Conservation (phyloP, 345 rosid genomes). For the Salix viminalis region DNA sequence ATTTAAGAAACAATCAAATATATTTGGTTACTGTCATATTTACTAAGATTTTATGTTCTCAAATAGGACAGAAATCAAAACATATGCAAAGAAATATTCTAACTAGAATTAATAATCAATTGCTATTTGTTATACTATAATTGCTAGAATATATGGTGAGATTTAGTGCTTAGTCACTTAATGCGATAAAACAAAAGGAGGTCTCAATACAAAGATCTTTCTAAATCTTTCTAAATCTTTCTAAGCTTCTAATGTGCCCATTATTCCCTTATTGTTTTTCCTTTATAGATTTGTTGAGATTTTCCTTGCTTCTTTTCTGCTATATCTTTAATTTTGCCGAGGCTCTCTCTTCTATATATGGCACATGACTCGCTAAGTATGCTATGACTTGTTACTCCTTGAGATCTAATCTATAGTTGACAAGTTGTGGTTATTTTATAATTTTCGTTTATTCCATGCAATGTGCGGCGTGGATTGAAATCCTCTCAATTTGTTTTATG, state of each 20-base stretch:
- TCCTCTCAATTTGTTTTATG: too few species aligned
- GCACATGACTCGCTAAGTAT: neutral
- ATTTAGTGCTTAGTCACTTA: constrained; percentile 12
- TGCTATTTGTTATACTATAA: neutral
- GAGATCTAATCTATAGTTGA: too few species aligned
- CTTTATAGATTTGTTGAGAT: constrained; percentile 34
- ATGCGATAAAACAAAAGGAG: constrained; percentile 19
- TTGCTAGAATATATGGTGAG: neutral
- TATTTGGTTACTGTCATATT: constrained; percentile 25
- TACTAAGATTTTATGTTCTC: constrained; percentile 30
- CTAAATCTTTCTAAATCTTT: constrained; percentile 36
- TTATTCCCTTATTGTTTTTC: constrained; percentile 14
- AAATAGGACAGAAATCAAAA: constrained; percentile 26
- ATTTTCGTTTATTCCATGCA: too few species aligned
- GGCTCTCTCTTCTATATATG: constrained; percentile 28
- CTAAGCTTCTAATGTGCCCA: constrained; percentile 23
- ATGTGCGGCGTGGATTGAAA: too few species aligned
- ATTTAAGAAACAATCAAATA: constrained; percentile 5
- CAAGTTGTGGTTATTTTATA: too few species aligned
- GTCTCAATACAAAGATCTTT: constrained; percentile 26
- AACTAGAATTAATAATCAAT: neutral
- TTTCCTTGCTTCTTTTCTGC: constrained; percentile 11
- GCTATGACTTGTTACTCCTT: too few species aligned
- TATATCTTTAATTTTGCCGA: constrained; percentile 19
- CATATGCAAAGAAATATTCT: constrained; percentile 33